Evolutionary conservation across 2,329 filamentous ascomycete genomes (phyloP).

Genomic region (Aspergillus cejpii): DNA sequence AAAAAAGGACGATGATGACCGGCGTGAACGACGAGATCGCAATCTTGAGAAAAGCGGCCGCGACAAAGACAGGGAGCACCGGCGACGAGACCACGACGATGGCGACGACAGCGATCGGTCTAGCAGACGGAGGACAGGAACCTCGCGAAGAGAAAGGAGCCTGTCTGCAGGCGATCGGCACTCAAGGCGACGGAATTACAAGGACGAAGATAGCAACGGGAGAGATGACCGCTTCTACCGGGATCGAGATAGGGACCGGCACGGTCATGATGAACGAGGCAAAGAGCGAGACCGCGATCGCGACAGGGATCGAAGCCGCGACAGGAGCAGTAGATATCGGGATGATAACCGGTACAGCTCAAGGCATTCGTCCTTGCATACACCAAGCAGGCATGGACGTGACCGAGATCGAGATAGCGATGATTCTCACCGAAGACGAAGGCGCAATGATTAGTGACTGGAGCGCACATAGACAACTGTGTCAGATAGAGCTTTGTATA

Average conservation of each 20-base stretch:
- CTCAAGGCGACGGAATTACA: constrained; percentile 32
- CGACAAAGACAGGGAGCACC: constrained; percentile 28
- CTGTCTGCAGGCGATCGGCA: constrained; percentile 31
- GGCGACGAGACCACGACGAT: constrained; percentile 30
- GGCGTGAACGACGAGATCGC: constrained; percentile 41
- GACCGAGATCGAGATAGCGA: constrained; percentile 24
- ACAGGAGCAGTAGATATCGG: constrained; percentile 26
- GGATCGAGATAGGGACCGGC: constrained; percentile 21
- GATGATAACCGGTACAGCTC: constrained; percentile 32
- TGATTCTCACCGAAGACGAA: constrained; percentile 27
- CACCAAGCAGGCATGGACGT: constrained; percentile 23
- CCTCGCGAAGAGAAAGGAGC: constrained; percentile 35
- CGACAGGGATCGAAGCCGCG: constrained; percentile 26
- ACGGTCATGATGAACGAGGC: constrained; percentile 25
- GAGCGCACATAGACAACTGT: not conserved
- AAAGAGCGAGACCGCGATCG: constrained; percentile 19
- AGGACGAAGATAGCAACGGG: constrained; percentile 32
- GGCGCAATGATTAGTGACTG: constrained; percentile 21
- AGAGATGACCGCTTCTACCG: constrained; percentile 33
- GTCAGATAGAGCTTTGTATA: not conserved
- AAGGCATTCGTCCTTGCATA: constrained; percentile 28
- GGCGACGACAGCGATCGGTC: constrained; percentile 30
- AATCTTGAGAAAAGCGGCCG: constrained; percentile 38
- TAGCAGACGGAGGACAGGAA: constrained; percentile 35
- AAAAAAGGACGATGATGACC: constrained; percentile 39